These are phyloP conservation scores for Blastocystis sp. DNA, from an alignment of 352 stramenopile species.

Conservation along the genomic window DNA sequence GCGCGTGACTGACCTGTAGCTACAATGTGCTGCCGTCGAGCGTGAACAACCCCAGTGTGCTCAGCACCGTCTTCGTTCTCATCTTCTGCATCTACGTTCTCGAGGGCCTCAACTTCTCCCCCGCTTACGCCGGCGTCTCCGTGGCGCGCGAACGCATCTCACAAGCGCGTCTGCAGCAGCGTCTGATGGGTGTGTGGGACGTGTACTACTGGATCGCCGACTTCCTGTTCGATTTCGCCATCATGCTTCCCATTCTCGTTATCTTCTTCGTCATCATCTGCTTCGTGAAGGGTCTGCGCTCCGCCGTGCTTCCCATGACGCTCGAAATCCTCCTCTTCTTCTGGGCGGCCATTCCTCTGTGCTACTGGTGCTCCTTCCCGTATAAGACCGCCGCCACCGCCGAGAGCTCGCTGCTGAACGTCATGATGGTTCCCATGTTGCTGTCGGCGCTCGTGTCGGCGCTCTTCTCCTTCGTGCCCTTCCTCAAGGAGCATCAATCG, in stretches of 20 bases:
- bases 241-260: constrained; percentile 1
- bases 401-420: constrained; percentile 76
- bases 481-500: background rate
- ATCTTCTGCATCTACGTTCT: constrained; percentile 76
- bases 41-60: background rate
- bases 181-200: constrained; percentile 68
- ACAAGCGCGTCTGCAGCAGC: constrained; percentile 65
- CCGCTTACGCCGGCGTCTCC: constrained; percentile 76
- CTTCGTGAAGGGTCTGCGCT: constrained; percentile 7
- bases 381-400: constrained; percentile 76
- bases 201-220: constrained; percentile 56
- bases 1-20: too few species aligned
- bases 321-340: constrained; percentile 76
- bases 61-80: constrained; percentile 52
- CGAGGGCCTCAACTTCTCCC: constrained; percentile 78
- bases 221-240: constrained; percentile 21
- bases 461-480: background rate
- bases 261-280: constrained; percentile 19
- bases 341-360: constrained; percentile 76
- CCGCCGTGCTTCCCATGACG: background rate
- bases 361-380: constrained; percentile 77
- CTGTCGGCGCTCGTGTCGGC: constrained; percentile 68
- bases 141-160: constrained; percentile 58
- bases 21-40: constrained; percentile 27
- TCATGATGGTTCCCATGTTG: constrained; percentile 78